Evolutionary conservation across 1,139 yeast species (phyloP).

Genomic region (Arxiozyma telluris): DNA sequence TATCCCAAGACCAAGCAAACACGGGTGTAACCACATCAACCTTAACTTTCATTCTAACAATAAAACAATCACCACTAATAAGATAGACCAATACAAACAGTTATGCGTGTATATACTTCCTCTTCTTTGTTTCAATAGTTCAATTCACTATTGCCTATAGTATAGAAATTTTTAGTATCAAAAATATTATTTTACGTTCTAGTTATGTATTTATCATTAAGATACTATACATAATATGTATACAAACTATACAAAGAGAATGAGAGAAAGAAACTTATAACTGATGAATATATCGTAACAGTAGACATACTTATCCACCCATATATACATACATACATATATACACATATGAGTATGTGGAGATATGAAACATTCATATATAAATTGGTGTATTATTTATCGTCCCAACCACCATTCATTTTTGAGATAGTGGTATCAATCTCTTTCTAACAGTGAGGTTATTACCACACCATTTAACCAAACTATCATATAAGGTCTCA

Average conservation of each 20-base stretch:
- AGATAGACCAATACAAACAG: not conserved
- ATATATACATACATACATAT: no score
- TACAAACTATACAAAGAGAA: not conserved
- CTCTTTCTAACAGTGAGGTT: slow-evolving; percentile 13
- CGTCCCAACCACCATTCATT: not conserved
- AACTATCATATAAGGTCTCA: slow-evolving; percentile 12
- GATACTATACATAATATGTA: not conserved
- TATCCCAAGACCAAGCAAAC: slow-evolving; percentile 70
- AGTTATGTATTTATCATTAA: no score
- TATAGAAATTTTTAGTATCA: no score
- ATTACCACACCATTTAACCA: slow-evolving; percentile 20
- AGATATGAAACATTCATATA: not conserved
- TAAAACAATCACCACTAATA: not conserved
- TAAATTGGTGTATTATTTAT: no score
- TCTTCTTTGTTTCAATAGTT: not conserved
- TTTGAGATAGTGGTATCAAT: not conserved
- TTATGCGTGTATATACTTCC: not conserved
- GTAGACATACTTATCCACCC: no score
- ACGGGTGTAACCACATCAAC: slow-evolving; percentile 24
- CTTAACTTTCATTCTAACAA: slow-evolving; percentile 19
- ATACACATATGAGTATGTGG: no score
- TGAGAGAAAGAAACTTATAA: not conserved
- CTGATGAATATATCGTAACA: no score
- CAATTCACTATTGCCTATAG: not conserved
- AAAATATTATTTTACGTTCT: no score